Percentiles rank a stretch among this genome's conserved stretches.
phyloP scores from a whole-genome alignment of 345 rosid genomes.

The Hirschfeldia incana region DNA sequence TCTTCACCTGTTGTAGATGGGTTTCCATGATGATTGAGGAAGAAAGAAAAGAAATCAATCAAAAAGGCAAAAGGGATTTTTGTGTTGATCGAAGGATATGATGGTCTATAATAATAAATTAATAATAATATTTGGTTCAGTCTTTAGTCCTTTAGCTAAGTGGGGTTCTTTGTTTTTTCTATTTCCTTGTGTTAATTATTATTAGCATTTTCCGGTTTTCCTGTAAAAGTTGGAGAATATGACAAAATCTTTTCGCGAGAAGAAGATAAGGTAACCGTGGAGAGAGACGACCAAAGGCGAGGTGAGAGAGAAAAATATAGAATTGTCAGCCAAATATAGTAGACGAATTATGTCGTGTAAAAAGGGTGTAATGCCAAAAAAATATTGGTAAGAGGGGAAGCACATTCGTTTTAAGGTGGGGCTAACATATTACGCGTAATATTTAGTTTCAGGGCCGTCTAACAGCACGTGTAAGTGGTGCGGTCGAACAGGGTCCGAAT shows the following conservation, averaged over 20 bases:
- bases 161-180: constrained; percentile 16
- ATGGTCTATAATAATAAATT: constrained; percentile 10
- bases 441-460: no score
- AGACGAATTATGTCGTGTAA: constrained; percentile 30
- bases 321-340: constrained; percentile 33
- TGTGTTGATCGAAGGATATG: constrained; percentile 38
- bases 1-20: constrained; percentile 43
- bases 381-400: neutral
- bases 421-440: neutral
- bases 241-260: constrained; percentile 30
- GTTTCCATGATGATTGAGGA: constrained; percentile 51
- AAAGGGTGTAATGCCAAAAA: constrained; percentile 26
- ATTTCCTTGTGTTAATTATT: constrained; percentile 5
- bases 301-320: neutral
- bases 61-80: constrained; percentile 20
- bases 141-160: constrained; percentile 7
- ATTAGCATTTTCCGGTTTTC: constrained; percentile 31
- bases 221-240: constrained; percentile 31
- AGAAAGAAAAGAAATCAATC: neutral
- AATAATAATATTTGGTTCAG: constrained; percentile 24
- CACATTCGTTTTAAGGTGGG: constrained; percentile 1
- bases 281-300: constrained; percentile 25
- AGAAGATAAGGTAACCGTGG: constrained; percentile 46
- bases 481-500: no score
- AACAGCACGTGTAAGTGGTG: no score